Evolutionary conservation across 1,139 yeast genomes (phyloP), one percentile per base, ranked within the genome.

Genomic region (Debaryomyces sp.): DNA sequence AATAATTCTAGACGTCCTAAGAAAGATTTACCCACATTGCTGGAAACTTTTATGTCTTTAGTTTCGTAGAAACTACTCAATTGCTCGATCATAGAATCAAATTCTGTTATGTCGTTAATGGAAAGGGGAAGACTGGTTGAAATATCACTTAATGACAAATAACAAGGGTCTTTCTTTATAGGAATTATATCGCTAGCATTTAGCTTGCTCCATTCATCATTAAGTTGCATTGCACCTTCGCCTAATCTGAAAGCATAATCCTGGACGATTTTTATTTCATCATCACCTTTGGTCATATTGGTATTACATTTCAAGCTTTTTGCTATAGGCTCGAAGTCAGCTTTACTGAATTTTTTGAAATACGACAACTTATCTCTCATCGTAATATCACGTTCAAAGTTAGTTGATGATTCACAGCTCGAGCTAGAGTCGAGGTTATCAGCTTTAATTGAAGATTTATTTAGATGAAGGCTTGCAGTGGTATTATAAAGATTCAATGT

Each of bases 61-160:
- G 60, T 53, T 5, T 58, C 53, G 54, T 70, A 77, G 53, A 71
- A 76, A 2, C 57, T 66, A 17, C 63, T 59, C 30, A 83, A 60
- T 53, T 83, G 85, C 3, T 66, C 68, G 23, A 82, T 52, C 85
- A 83, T 78, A 21, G 75, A 67, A 47, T 79, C 82, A 33, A 80
- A 63, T 53, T 81, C 85, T 1, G 59, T 58, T 4, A 77, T 50
- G 41, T 75, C 73, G 2, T 56, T 50, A 2, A 77, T 57, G 4
- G 45, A 37, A 4, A 55, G 47, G 1, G 75, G 74, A 8, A 63
- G 50, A 9, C 51, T 52, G 5, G 52, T 48, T 5, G 67, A 59
- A 6, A 71, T 55, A 21, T 68, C 67, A 23, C 64, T 51, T 47
- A 77, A 53, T 1, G 74, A 60, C 10, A 50, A 30, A 54, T 52